Base-by-base conservation (phyloP, 495 filamentous ascomycete species). In the Aspergillus leporis region DNA sequence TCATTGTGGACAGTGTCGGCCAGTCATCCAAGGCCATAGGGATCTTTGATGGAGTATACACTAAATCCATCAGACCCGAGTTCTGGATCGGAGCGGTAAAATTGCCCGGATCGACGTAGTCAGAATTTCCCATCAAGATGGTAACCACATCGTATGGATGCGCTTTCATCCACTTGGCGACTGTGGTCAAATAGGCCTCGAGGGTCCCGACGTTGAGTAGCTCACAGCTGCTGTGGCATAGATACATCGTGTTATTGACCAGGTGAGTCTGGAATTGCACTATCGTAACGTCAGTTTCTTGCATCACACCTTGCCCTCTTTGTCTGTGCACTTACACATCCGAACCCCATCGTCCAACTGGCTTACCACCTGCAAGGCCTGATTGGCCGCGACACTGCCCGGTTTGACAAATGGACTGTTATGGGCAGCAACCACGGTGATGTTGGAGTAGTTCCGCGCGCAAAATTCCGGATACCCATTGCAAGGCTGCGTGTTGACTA, bases 81-180 rank as follows among this genome's bases (percentile, higher is more conserved):
- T 78, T 78, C 56, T 88, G 70, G 61, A 97, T 81, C 4, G 85
- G 80, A 1, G 62, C 70, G 16, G 72, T 82, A 69, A 84, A 93
- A 53, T 85, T 82, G 16, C 68, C 74, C 16, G 90, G 84, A 18
- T 74, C 66, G 18, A 85, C 78, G 53, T 76, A 87, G 74, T 94
- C 91, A 59, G 81, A 85, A 71, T 98, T 98, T 16, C 88, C 91
- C 48, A 98, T 82, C 8, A 98, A 76, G 53, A 97, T 84, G 5
- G 92, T 96, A n/a, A 98, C 84, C 5, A 97, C 88, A 61, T 98
- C 92, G 70, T 91, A 94, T 0, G 91, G 92, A 64, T 98, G 85
- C 1, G 70, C 66, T 6, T 75, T 74, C 18, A 98, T 83, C 93
- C 93, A 98, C 47, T 72, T 64, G 51, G 78, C 78, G 22, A 98